Percentiles rank a stretch among this genome's conserved stretches.
Evolutionary conservation across 1,284 basidiomycete species (phyloP).

Genomic region (Laetiporus sulphureus): DNA sequence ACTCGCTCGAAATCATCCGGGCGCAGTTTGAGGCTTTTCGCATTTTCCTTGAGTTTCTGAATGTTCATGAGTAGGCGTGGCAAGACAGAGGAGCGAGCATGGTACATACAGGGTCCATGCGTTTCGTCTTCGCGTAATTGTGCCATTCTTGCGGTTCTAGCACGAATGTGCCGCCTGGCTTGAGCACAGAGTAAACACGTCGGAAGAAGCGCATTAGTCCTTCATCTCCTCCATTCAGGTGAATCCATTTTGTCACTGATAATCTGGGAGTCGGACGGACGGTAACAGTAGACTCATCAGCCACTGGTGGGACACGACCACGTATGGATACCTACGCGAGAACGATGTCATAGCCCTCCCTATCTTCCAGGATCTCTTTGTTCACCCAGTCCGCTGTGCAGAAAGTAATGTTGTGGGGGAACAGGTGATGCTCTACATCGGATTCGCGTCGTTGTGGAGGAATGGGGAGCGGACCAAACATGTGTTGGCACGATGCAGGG

Average conservation of each 20-base stretch:
- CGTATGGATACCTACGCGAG: constrained; percentile 59
- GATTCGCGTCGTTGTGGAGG: constrained; percentile 31
- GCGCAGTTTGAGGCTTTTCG: constrained; percentile 43
- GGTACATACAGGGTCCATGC: constrained; percentile 49
- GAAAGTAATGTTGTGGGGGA: constrained; percentile 74
- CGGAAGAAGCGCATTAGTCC: constrained; percentile 59
- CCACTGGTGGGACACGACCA: not conserved
- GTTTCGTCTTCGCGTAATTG: constrained; percentile 66
- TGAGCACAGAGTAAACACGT: constrained; percentile 49
- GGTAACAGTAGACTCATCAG: not conserved
- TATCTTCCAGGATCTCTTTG: constrained; percentile 48
- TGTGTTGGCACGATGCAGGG: constrained; percentile 66
- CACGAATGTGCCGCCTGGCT: constrained; percentile 53
- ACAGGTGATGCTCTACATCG: constrained; percentile 31
- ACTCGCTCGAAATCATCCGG: constrained; percentile 55
- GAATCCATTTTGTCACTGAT: constrained; percentile 84
- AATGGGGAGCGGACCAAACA: constrained; percentile 66
- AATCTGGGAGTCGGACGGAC: constrained; percentile 39
- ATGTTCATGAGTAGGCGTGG: not conserved
- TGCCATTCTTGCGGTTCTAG: constrained; percentile 80
- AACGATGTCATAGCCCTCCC: constrained; percentile 61
- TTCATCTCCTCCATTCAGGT: constrained; percentile 68
- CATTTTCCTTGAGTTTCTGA: constrained; percentile 53
- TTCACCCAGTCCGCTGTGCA: constrained; percentile 63
- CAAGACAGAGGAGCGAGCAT: not conserved